Percentiles rank a stretch among this genome's conserved stretches.
phyloP scores from a whole-genome alignment of 495 filamentous ascomycete genomes.

The Gamarada debralockiae region DNA sequence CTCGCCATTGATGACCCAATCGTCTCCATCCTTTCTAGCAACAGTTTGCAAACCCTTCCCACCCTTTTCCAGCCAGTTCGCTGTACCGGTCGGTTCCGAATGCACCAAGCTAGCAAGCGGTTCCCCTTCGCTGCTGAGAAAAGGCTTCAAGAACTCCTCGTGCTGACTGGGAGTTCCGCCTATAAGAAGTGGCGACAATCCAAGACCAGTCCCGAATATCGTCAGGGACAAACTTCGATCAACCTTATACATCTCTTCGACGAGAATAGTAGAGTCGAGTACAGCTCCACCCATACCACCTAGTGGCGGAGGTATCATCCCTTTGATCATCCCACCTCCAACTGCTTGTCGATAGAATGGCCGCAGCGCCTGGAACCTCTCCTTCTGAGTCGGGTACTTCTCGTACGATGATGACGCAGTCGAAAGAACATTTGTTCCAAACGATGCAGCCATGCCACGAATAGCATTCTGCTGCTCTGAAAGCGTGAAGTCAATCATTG shows the following conservation, averaged over 20 bases:
- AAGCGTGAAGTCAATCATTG: constrained; percentile 38
- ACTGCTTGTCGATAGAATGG: constrained; percentile 41
- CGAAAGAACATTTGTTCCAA: constrained; percentile 34
- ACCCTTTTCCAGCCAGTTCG: constrained; percentile 49
- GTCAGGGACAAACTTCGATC: constrained; percentile 45
- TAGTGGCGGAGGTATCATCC: constrained; percentile 37
- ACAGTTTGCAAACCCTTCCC: constrained; percentile 43
- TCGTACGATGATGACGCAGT: constrained; percentile 33
- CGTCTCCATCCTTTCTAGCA: constrained; percentile 43
- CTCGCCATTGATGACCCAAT: constrained; percentile 53
- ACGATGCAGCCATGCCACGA: constrained; percentile 28
- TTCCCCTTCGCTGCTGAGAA: constrained; percentile 38
- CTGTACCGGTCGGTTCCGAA: constrained; percentile 46
- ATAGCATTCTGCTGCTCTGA: constrained; percentile 30
- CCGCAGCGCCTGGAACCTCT: constrained; percentile 42
- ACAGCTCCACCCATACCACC: constrained; percentile 41
- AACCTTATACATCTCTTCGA: constrained; percentile 48
- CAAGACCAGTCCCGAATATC: constrained; percentile 48
- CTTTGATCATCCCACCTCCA: constrained; percentile 41
- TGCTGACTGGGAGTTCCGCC: constrained; percentile 35
- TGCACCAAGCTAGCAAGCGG: constrained; percentile 48
- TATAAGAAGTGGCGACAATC: constrained; percentile 44
- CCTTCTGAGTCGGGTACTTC: constrained; percentile 24
- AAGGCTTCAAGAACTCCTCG: constrained; percentile 42
- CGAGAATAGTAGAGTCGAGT: constrained; percentile 43